Base-by-base conservation (phyloP, 371 early-diverging fungal species). In the Actinomortierella wolfii region DNA sequence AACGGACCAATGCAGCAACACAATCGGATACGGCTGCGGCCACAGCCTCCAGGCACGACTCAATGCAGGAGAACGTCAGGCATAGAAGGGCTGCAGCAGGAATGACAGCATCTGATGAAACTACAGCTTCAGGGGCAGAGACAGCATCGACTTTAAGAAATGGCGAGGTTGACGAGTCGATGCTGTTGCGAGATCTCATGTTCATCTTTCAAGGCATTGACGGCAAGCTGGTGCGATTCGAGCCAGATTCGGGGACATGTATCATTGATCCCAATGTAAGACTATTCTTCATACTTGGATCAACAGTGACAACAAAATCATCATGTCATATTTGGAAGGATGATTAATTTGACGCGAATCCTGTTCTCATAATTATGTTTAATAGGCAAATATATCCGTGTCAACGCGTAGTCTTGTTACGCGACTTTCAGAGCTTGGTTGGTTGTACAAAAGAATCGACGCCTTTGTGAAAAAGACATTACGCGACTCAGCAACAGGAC, bases 151-250 rank as follows among this genome's bases (percentile, higher is more conserved):
- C 23, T 59, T 21, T 43, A 41, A 56, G 41, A 60, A 43, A 26
- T 34, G 42, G 43, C 58, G 80, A 81, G n/a, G 78, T 89, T 4
- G 66, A 83, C 14, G 96, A 97, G 68, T 67, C 83, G 1, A 81
- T 80, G 0, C 68, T 96, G 25, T 69, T 98, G 41, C 85, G 90
- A 2, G 98, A 98, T 55, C 73, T 96, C 51, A 82, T 98, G 7
- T 98, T 85, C 70, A 83, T 96, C 15, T 89, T 96, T 71, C 98
- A 97, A 73, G 98, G 95, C 2, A 92, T 98, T 49, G 92, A 97
- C 78, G 98, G 98, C 40, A 84, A 83, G 54, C 89, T 86, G 61
- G 82, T 97, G 25, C 83, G 82, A 58, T 94, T 82, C 59, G 85
- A 90, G 56, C 20, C 60, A 6, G 62, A 61, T 2, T 59, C 67